Evolutionary conservation across 345 rosid genomes (phyloP), one percentile per base, ranked within the genome.

Genomic region (Lenwebbia sp.): DNA sequence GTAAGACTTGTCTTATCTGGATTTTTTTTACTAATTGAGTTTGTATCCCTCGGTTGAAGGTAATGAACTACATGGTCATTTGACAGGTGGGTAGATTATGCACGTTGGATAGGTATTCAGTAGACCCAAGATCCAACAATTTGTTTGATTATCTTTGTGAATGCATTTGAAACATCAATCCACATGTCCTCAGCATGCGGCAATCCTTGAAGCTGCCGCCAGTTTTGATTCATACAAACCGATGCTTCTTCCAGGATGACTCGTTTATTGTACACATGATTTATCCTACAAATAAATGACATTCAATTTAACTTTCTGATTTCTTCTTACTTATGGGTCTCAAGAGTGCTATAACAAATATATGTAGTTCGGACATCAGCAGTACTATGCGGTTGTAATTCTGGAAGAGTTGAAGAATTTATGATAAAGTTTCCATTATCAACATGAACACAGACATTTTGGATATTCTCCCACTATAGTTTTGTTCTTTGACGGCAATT

Each of bases 21-120:
- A 56, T 76, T 40, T 21, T 70, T 70, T 84, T 51, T 13, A 55
- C 13, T 87, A 25, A 62, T 19, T 33, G 5, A 53, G 37, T 86
- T 70, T 55, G 15, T 54, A 10, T 74, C 17, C 85, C 11, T 86
- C 54, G 8, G 54, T 78, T 25, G 23, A 55, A 50, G 25, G 56
- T 47, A 33, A 74, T 8, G 60, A 60, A 17, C 40, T 65, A n/a
- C 75, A 28, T 17, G 26, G 15, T 52, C 44, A 17, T 82, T 41
- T 53, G 41, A 47, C 92, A 95, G 98, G 95, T 95, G 96, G 98
- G 95, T 94, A 88, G 98, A 95, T 88, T 94, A 91, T 89, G 96
- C 95, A 13, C 95, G 95, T 6, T 86, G 91, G 92, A 55, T 89
- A 41, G 96, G 98, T 82, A 78, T 95, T 74, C 98, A 95, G 83